Evolutionary conservation across 495 filamentous ascomycete genomes (phyloP), one percentile per base, ranked within the genome.

Genomic region (Corynascus novoguineensis): DNA sequence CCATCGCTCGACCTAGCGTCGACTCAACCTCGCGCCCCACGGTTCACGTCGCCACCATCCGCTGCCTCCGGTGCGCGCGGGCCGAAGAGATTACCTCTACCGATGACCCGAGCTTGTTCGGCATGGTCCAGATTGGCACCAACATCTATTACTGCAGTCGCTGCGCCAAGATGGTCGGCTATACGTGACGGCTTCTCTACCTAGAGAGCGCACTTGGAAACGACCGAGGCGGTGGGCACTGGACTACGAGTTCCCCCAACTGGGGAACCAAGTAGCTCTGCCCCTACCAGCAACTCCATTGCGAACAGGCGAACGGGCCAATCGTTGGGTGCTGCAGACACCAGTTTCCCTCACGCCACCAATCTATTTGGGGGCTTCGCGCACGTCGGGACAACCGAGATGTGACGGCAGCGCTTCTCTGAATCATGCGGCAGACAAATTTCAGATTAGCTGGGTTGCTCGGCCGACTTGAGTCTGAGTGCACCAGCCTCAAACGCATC

Each of bases 131-230:
- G 48, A 86, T 89, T 60, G 85, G 85, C 27, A 85, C 85, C 73
- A 89, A 89, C 62, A 84, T 87, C 50, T 90, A 89, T 69, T 90
- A 90, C 66, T 90, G 87, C 73, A 81, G 78, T 52, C 82, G 86
- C 28, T 90, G 86, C 68, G 86, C 87, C 19, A 78, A 78, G 50
- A 83, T 87, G 66, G 84, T 88, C 25, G 87, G 87, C 58, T 90
- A 82, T 56, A 79, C 78, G 47, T 88, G 83, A 88, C 17, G 7
- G 24, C 10, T 17, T 31, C 4, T 5, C 11, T 14, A n/a, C 31
- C 0, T 4, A 0, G 45, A 34, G 24, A 8, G 34, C 31, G n/a
- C 17, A 25, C 42, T 57, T 19, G 17, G 41, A 6, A 47, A 28
- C 31, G 19, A 44, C 22, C 5, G 9, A 28, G 44, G 10, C 44